Conservation (phyloP, 345 rosid genomes). For the Laguncularia racemosa region DNA sequence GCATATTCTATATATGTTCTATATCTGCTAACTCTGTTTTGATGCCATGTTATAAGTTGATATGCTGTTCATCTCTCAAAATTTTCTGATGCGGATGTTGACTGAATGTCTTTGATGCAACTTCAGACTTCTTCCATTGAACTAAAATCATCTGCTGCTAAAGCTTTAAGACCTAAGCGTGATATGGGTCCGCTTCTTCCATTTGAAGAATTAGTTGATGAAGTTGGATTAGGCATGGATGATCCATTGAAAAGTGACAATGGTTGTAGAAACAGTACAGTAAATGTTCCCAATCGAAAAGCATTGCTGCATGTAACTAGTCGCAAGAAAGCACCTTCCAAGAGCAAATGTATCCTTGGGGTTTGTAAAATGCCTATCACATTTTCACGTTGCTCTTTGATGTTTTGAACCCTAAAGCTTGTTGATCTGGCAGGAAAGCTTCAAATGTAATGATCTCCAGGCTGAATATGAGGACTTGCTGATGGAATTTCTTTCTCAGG, state of each 20-base stretch:
- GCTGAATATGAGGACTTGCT: conserved; percentile 64
- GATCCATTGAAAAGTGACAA: conserved; percentile 30
- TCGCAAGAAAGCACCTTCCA: conserved; percentile 59
- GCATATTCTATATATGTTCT: too few relatives aligned
- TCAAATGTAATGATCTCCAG: conserved; percentile 35
- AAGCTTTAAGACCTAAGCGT: conserved; percentile 33
- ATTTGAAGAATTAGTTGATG: conserved; percentile 54
- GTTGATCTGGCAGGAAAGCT: conserved; percentile 44
- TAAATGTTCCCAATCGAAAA: conserved; percentile 63
- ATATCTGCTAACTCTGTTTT: too few relatives aligned
- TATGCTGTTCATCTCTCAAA: too few relatives aligned
- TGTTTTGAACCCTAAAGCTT: conserved; percentile 15
- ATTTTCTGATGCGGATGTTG: too few relatives aligned
- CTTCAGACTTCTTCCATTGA: conserved; percentile 36
- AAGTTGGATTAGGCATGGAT: conserved; percentile 22
- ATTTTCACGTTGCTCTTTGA: conserved; percentile 10
- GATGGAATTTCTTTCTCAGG: conserved; percentile 61
- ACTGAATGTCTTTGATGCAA: neutral
- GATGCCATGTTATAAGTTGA: too few relatives aligned
- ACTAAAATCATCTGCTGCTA: conserved; percentile 39
- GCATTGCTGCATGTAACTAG: conserved; percentile 68
- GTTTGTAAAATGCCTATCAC: conserved; percentile 40
- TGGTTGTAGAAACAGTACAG: conserved; percentile 19
- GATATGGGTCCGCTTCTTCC: conserved; percentile 59
- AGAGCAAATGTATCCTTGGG: conserved; percentile 42